Evolutionary conservation across 768 basidiomycete species (phyloP), one percentile per base, ranked within the genome.

Genomic region (Hypholoma fasciculare): DNA sequence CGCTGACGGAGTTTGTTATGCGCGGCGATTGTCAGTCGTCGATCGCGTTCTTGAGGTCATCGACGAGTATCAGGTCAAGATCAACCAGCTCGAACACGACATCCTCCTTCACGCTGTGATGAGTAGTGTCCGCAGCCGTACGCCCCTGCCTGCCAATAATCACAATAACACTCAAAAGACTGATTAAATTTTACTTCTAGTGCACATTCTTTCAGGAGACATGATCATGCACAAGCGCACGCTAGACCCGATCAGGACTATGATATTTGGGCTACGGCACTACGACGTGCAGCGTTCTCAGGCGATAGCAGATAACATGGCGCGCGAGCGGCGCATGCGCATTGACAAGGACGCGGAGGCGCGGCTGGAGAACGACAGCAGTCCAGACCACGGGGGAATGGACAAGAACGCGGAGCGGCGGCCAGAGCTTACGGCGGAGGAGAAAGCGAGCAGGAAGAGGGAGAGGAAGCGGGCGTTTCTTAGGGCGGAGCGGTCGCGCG

Each of bases 121-220:
- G 77, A 72, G 76, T 57, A 81, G 80, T 30, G 85, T 90, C 19
- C 79, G 86, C 16, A 77, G 74, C 44, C 66, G 87, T 88, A 65
- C 47, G 85, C 71, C 17, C 20, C 13, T 9, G 40, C 6, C 19
- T 2, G 13, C 20, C 27, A 23, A 13, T 61, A 9, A 50, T 44
- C 1, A 23, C 23, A 23, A 23, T 23, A 23, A 23, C 23, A 23
- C 23, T 23, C 19, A 12, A 26, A 39, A 49, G 39, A 49, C n/a
- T 26, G 7, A 42, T 40, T 6, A 52, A 19, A 54, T 34, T 55
- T 30, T 20, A 48, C 42, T 44, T 50, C 49, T 36, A 88, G 88
- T 90, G 52, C 89, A 91, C 64, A 88, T 92, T 56, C 77, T 90
- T n/a, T 86, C 86, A 44, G 88, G 87, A 16, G 89, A 92, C 63